Percentiles rank a stretch among this genome's conserved stretches.
Conservation (phyloP, 805 yeast genomes). For the Diddensiella santjacobensis region DNA sequence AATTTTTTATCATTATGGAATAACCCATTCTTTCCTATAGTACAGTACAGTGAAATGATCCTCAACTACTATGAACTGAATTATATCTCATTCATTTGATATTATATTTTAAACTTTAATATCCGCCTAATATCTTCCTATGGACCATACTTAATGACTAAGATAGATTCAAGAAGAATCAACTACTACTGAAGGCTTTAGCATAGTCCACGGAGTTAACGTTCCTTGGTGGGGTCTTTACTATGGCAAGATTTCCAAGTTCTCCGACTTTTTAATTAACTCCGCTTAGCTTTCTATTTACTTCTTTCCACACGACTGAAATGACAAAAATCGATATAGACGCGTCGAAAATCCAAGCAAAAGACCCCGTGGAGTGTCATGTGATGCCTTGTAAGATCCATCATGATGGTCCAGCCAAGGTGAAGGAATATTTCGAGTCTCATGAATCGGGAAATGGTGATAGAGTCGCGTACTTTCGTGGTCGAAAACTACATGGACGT, state of each 20-base stretch:
- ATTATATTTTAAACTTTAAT: too few relatives aligned
- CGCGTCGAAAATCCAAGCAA: background rate
- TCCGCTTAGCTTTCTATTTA: background rate
- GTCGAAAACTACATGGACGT: constrained; percentile 21
- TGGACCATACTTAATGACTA: too few relatives aligned
- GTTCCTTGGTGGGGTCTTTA: too few relatives aligned
- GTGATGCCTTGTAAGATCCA: constrained; percentile 29
- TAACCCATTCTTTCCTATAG: too few relatives aligned
- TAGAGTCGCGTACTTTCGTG: constrained; percentile 22
- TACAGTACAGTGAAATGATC: too few relatives aligned
- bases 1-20: too few relatives aligned
- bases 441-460: constrained; percentile 6
- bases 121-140: too few relatives aligned
- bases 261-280: background rate
- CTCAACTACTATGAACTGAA: too few relatives aligned
- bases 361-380: constrained; percentile 18
- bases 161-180: too few relatives aligned
- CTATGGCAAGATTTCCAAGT: background rate
- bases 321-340: constrained; percentile 1
- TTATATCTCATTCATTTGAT: too few relatives aligned
- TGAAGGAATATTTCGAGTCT: constrained; percentile 19
- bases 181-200: too few relatives aligned
- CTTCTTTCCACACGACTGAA: background rate
- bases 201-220: too few relatives aligned
- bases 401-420: constrained; percentile 27